Conservation (phyloP, 345 rosid species). For the Brassica incana region DNA sequence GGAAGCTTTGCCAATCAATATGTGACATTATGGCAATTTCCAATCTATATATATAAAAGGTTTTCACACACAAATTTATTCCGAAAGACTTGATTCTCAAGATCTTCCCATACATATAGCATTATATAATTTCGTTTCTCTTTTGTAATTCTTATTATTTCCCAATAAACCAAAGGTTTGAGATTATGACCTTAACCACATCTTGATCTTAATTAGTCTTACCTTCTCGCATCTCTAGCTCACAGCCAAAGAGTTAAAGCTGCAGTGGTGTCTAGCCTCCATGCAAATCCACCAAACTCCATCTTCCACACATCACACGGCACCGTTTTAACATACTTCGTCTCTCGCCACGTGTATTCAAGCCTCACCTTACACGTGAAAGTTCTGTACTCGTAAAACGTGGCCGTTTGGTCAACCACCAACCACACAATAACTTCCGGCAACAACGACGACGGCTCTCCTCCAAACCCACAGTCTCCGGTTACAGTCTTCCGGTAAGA, state of each 20-base stretch:
- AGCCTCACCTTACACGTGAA: constrained; percentile 53
- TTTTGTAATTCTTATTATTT: constrained; percentile 17
- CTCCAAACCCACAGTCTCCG: constrained; percentile 4
- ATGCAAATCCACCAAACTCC: constrained; percentile 60
- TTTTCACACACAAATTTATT: constrained; percentile 19
- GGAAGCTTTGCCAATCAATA: constrained; percentile 18
- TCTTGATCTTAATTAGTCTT: constrained; percentile 12
- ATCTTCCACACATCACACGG: constrained; percentile 66
- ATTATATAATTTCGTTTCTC: constrained; percentile 1
- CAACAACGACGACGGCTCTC: constrained; percentile 14
- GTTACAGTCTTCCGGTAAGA: constrained; percentile 47
- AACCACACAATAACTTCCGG: constrained; percentile 39
- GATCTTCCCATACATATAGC: constrained; percentile 6
- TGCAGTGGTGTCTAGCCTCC: constrained; percentile 61
- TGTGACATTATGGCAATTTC: constrained; percentile 16
- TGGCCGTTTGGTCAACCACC: constrained; percentile 39
- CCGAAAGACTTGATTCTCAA: constrained; percentile 25
- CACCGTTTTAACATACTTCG: constrained; percentile 38
- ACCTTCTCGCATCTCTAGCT: constrained; percentile 4
- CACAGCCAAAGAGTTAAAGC: constrained; percentile 52
- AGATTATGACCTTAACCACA: constrained; percentile 15
- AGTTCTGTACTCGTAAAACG: constrained; percentile 21
- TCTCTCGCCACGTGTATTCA: constrained; percentile 39
- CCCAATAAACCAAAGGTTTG: constrained; percentile 1
- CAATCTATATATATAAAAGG: constrained; percentile 14